A percentile compares a stretch with the other conserved stretches of the same genome.
phyloP scores from a whole-genome alignment of 1,284 basidiomycete genomes.

The Sparassis latifolia region DNA sequence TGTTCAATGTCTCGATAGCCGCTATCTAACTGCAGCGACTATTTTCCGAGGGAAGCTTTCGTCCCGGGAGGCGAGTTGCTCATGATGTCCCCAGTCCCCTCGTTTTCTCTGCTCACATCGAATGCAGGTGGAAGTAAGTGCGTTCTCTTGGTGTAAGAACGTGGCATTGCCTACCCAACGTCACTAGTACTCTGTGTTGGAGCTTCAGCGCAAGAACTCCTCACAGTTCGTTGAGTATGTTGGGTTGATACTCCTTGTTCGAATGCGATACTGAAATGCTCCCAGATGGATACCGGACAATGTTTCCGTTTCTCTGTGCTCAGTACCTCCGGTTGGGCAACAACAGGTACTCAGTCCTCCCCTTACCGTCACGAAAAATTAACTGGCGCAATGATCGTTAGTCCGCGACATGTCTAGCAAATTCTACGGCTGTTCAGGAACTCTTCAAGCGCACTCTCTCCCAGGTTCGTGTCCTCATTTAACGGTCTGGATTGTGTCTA shows the following conservation, averaged over 20 bases:
- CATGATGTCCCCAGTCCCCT: slow-evolving; percentile 3
- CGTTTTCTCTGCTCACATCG: slow-evolving; percentile 15
- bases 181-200: slow-evolving; percentile 37
- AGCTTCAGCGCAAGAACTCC: slow-evolving; percentile 69
- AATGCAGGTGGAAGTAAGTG: slow-evolving; percentile 49
- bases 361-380: neutral
- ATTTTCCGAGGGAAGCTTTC: slow-evolving; percentile 83
- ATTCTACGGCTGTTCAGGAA: slow-evolving; percentile 87
- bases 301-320: slow-evolving; percentile 74
- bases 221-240: slow-evolving; percentile 73
- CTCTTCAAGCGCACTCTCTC: slow-evolving; percentile 78
- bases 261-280: slow-evolving; percentile 1
- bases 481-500: neutral
- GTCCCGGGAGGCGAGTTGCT: slow-evolving; percentile 65
- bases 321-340: slow-evolving; percentile 79
- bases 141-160: slow-evolving; percentile 4
- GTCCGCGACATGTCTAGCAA: slow-evolving; percentile 76
- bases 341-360: slow-evolving; percentile 38
- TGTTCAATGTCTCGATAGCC: slow-evolving; percentile 31
- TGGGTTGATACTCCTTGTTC: slow-evolving; percentile 2
- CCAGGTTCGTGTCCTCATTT: slow-evolving; percentile 34
- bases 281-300: slow-evolving; percentile 81
- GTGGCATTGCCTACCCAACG: neutral
- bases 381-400: slow-evolving; percentile 16
- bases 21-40: slow-evolving; percentile 82